phyloP scores from a whole-genome alignment of 139 green algal species.

The Pleodorina starrii region DNA sequence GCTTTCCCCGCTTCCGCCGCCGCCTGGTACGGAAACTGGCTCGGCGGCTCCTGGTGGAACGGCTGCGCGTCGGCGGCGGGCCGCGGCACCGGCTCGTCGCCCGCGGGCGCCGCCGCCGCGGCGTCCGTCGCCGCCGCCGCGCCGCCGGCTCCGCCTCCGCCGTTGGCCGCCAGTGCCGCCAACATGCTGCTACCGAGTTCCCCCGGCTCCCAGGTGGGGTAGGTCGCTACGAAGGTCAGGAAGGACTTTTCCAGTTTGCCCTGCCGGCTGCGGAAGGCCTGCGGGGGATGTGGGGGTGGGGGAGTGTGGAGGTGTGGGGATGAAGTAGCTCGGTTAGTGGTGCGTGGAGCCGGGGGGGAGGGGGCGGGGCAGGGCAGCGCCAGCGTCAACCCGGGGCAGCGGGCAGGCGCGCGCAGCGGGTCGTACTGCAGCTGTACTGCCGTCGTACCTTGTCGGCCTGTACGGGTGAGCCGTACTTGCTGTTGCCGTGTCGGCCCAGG shows the following conservation, averaged over 20 bases:
- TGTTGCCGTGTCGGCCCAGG: slow-evolving; percentile 86
- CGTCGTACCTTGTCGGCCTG: slow-evolving; percentile 58
- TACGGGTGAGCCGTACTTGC: slow-evolving; percentile 80
- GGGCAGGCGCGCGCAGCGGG: too few relatives aligned
- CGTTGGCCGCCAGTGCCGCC: slow-evolving; percentile 41
- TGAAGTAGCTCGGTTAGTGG: too few relatives aligned
- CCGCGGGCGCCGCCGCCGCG: neutral
- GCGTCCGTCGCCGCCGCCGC: too few relatives aligned
- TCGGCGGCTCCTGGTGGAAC: neutral
- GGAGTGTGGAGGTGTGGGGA: too few relatives aligned
- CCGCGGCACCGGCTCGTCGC: neutral
- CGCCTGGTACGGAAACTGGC: slow-evolving; percentile 36
- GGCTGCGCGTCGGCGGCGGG: neutral
- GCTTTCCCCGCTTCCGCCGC: neutral
- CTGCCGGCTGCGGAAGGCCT: slow-evolving; percentile 71
- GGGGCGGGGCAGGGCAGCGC: too few relatives aligned
- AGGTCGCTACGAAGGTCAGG: slow-evolving; percentile 90
- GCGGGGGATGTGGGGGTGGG: too few relatives aligned
- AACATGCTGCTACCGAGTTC: slow-evolving; percentile 70
- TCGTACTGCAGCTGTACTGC: too few relatives aligned
- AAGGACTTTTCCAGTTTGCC: slow-evolving; percentile 97
- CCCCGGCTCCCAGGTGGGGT: slow-evolving; percentile 86
- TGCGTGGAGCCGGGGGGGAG: too few relatives aligned
- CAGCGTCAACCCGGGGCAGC: too few relatives aligned
- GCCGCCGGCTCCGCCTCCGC: too few relatives aligned